These are phyloP conservation scores for Colletotrichum neosansevieriae DNA, from an alignment of 2,329 filamentous ascomycete genomes.

Conservation along the genomic window DNA sequence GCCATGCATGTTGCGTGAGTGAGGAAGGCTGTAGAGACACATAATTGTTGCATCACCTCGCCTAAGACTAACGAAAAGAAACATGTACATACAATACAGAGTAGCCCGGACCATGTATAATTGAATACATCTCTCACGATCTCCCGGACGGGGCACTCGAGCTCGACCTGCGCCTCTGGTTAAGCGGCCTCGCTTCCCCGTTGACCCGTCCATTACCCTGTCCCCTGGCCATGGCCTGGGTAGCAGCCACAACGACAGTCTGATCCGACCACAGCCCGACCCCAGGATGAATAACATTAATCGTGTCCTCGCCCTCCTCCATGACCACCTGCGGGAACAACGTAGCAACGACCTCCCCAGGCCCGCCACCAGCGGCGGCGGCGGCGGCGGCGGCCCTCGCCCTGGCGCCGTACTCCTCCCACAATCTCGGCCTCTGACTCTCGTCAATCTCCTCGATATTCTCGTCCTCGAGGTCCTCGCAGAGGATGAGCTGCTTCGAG, in stretches of 20 bases:
- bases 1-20: too few relatives aligned
- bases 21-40: too few relatives aligned
- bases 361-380: background rate
- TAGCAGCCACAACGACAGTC: slow-evolving; percentile 14
- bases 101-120: too few relatives aligned
- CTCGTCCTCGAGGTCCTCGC: slow-evolving; percentile 40
- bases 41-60: too few relatives aligned
- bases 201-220: slow-evolving; percentile 20
- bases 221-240: slow-evolving; percentile 12
- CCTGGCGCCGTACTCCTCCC: slow-evolving; percentile 42
- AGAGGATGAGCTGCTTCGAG: slow-evolving; percentile 44
- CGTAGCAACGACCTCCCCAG: slow-evolving; percentile 32
- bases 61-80: too few relatives aligned
- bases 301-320: slow-evolving; percentile 37
- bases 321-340: slow-evolving; percentile 46
- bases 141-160: slow-evolving; percentile 18
- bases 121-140: background rate
- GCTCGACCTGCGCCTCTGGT: slow-evolving; percentile 8
- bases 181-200: background rate
- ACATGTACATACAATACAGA: too few relatives aligned
- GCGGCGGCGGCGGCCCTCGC: background rate
- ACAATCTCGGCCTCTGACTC: slow-evolving; percentile 38
- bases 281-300: slow-evolving; percentile 43
- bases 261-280: slow-evolving; percentile 45
- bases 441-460: slow-evolving; percentile 40